phyloP scores from a whole-genome alignment of 768 basidiomycete genomes.

The Russula griseocarnosa region DNA sequence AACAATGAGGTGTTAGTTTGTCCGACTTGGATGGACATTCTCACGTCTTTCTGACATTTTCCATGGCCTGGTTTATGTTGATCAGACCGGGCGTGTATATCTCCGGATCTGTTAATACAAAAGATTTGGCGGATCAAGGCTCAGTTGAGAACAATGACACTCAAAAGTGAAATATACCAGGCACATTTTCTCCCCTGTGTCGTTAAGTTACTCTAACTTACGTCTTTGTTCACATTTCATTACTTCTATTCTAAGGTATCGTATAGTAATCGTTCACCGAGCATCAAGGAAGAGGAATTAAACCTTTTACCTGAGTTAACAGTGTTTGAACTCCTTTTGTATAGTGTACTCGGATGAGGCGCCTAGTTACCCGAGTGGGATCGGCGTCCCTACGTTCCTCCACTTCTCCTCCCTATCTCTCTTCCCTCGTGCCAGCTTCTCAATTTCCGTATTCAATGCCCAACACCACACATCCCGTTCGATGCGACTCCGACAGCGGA shows the following conservation, averaged over 20 bases:
- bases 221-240: neutral
- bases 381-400: slow-evolving; percentile 59
- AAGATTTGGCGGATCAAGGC: neutral
- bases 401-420: slow-evolving; percentile 60
- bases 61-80: neutral
- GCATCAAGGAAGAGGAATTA: neutral
- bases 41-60: neutral
- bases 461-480: slow-evolving; percentile 96
- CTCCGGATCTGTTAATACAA: slow-evolving; percentile 8
- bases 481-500: slow-evolving; percentile 73
- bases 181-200: neutral
- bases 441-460: slow-evolving; percentile 88
- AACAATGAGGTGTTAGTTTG: neutral
- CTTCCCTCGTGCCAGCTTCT: slow-evolving; percentile 64
- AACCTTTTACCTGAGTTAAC: neutral
- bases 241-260: neutral
- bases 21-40: neutral
- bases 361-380: slow-evolving; percentile 1
- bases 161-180: neutral
- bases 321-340: neutral
- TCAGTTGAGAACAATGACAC: slow-evolving; percentile 1
- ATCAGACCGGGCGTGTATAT: neutral
- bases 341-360: neutral
- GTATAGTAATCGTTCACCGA: neutral
- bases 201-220: neutral